Evolutionary conservation across 129 eudicot species (phyloP).

Genomic region (Sambucus nigra): DNA sequence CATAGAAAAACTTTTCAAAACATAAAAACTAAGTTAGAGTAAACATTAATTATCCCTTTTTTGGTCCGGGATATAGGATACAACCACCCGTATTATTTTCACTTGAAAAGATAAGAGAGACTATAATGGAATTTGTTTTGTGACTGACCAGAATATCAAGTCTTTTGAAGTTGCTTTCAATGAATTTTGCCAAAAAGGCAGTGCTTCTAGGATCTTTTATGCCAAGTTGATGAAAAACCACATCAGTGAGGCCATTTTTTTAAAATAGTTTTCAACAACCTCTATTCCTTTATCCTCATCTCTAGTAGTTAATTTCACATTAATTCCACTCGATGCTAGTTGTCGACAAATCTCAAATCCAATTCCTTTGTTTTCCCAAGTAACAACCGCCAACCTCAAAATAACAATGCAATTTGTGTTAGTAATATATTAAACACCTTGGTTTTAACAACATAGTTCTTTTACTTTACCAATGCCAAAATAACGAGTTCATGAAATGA

Average conservation of each 20-base stretch:
- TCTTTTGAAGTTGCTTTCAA: conserved; percentile 16
- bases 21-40: too few relatives aligned
- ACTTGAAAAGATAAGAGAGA: too few relatives aligned
- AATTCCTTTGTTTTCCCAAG: conserved; percentile 23
- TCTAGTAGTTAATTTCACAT: conserved; percentile 17
- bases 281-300: conserved; percentile 13
- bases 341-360: conserved; percentile 26
- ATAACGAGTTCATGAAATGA: too few relatives aligned
- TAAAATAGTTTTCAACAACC: conserved; percentile 18
- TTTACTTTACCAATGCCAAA: too few relatives aligned
- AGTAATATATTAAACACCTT: too few relatives aligned
- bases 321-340: conserved; percentile 16
- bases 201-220: conserved; percentile 20
- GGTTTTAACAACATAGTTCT: too few relatives aligned
- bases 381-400: conserved; percentile 16
- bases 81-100: too few relatives aligned
- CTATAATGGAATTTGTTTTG: background rate
- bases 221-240: conserved; percentile 23
- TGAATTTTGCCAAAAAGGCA: conserved; percentile 15
- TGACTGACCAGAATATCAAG: conserved; percentile 17
- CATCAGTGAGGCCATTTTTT: conserved; percentile 4
- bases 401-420: background rate
- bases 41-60: too few relatives aligned
- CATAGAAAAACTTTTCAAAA: too few relatives aligned
- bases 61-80: too few relatives aligned